Conservation (phyloP, 2,329 filamentous ascomycete species). For the Neocatenulostroma microsporum region DNA sequence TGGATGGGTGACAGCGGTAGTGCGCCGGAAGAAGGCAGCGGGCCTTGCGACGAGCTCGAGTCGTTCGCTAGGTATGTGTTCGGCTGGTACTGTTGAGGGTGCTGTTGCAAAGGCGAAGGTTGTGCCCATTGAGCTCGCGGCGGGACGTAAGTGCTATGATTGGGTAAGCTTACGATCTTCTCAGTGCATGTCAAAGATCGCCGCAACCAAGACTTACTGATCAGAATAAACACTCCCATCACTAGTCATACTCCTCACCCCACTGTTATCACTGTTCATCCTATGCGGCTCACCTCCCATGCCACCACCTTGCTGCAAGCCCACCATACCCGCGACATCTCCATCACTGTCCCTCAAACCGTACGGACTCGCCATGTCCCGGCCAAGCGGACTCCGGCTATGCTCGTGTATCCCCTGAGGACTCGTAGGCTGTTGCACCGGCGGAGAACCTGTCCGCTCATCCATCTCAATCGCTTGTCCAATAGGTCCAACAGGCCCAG, state of each 20-base stretch:
- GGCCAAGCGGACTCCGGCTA: no score
- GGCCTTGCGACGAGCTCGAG: slow-evolving; percentile 7
- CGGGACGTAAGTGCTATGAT: slow-evolving; percentile 36
- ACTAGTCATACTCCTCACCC: slow-evolving; percentile 56
- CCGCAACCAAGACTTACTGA: slow-evolving; percentile 50
- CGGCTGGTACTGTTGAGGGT: slow-evolving; percentile 5
- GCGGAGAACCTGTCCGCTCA: slow-evolving; percentile 52
- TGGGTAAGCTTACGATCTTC: slow-evolving; percentile 7
- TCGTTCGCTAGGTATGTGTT: no score
- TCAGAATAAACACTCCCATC: slow-evolving; percentile 67
- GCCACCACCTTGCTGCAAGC: slow-evolving; percentile 58
- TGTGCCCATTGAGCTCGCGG: slow-evolving; percentile 39
- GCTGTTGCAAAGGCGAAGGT: slow-evolving; percentile 10
- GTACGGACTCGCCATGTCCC: slow-evolving; percentile 22
- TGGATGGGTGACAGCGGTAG: slow-evolving; percentile 21
- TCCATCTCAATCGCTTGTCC: slow-evolving; percentile 77
- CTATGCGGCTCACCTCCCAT: slow-evolving; percentile 48
- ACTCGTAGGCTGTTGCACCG: slow-evolving; percentile 20
- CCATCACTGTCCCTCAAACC: slow-evolving; percentile 55
- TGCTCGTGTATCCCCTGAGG: background rate
- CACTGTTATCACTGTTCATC: slow-evolving; percentile 61
- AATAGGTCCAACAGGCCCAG: slow-evolving; percentile 34
- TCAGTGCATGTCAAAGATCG: background rate
- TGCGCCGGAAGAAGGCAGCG: slow-evolving; percentile 13
- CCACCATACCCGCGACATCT: slow-evolving; percentile 67